A percentile compares a stretch with the other conserved stretches of the same genome.
These are phyloP conservation scores for Malassezia caprae DNA, from an alignment of 1,284 basidiomycete species.

Conservation along the genomic window DNA sequence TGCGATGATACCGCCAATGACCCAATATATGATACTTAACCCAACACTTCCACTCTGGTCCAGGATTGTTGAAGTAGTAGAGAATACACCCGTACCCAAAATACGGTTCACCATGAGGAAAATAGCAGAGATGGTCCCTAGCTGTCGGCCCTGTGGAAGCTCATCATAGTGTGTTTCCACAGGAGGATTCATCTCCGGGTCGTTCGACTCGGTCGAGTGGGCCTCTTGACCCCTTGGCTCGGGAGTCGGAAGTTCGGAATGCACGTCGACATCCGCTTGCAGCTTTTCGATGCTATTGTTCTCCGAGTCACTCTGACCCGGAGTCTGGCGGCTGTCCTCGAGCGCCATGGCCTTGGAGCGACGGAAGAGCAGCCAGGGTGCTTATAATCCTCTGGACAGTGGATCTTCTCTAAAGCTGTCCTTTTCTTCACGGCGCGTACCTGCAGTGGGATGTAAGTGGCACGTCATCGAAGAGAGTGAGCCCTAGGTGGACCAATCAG, in stretches of 20 bases:
- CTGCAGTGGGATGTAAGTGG: slow-evolving; percentile 2
- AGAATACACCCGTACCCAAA: slow-evolving; percentile 69
- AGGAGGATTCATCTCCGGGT: not conserved
- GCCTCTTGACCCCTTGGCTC: not conserved
- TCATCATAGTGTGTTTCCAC: slow-evolving; percentile 9
- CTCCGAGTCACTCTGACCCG: not conserved
- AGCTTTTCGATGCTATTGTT: not conserved
- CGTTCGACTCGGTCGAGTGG: not conserved
- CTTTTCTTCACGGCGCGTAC: not conserved
- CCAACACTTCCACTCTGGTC: slow-evolving; percentile 59
- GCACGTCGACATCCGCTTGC: not conserved
- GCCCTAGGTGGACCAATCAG: not conserved
- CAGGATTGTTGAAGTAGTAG: slow-evolving; percentile 62
- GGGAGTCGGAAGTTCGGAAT: not conserved
- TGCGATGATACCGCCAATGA: slow-evolving; percentile 57
- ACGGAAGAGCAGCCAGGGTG: not conserved
- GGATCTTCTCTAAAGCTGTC: not conserved
- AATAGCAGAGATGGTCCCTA: slow-evolving; percentile 54
- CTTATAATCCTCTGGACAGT: not conserved
- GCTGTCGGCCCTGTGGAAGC: slow-evolving; percentile 19
- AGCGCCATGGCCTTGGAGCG: not conserved
- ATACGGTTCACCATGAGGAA: slow-evolving; percentile 67
- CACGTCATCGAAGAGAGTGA: slow-evolving; percentile 1
- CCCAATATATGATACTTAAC: slow-evolving; percentile 55
- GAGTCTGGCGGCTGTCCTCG: not conserved